Conservation (phyloP, 2,329 filamentous ascomycete species). For the Rhinocladiella mackenziei region DNA sequence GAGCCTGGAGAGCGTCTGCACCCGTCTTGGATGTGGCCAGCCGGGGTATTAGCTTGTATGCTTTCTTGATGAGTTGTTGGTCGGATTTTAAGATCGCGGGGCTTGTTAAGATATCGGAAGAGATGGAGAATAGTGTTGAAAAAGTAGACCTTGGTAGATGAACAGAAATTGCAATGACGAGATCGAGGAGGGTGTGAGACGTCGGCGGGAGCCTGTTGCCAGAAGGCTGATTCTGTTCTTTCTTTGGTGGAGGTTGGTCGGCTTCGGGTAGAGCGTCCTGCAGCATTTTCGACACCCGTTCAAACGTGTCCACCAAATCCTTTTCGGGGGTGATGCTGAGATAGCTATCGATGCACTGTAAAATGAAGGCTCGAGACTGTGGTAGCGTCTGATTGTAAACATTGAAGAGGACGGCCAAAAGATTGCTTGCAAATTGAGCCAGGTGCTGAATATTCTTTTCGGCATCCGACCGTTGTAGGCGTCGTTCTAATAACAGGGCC, state of each 20-base stretch:
- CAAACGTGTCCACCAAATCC: conserved; percentile 84
- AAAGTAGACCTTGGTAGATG: conserved; percentile 89
- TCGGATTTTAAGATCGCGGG: conserved; percentile 57
- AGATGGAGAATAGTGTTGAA: conserved; percentile 77
- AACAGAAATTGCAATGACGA: conserved; percentile 91
- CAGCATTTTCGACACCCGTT: conserved; percentile 79
- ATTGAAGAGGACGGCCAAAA: conserved; percentile 96
- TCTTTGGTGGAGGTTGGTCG: conserved; percentile 60
- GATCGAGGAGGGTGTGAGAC: conserved; percentile 90
- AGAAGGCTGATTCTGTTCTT: conserved; percentile 55
- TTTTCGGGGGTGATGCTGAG: conserved; percentile 76
- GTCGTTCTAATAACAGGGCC: conserved; percentile 69
- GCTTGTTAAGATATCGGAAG: conserved; percentile 74
- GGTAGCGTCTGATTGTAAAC: conserved; percentile 96
- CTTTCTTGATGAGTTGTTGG: conserved; percentile 95
- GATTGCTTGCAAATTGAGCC: conserved; percentile 73
- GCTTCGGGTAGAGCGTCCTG: conserved; percentile 62
- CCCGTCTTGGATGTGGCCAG: conserved; percentile 78
- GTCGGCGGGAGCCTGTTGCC: conserved; percentile 82
- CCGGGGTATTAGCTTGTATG: conserved; percentile 94
- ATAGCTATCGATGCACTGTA: conserved; percentile 93
- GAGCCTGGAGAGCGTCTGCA: conserved; percentile 68
- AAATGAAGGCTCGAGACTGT: conserved; percentile 81
- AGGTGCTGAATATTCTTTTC: conserved; percentile 78
- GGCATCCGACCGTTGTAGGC: conserved; percentile 71